These are phyloP conservation scores for Phytophthora chlamydospora DNA, from an alignment of 352 stramenopile genomes.

Conservation along the genomic window DNA sequence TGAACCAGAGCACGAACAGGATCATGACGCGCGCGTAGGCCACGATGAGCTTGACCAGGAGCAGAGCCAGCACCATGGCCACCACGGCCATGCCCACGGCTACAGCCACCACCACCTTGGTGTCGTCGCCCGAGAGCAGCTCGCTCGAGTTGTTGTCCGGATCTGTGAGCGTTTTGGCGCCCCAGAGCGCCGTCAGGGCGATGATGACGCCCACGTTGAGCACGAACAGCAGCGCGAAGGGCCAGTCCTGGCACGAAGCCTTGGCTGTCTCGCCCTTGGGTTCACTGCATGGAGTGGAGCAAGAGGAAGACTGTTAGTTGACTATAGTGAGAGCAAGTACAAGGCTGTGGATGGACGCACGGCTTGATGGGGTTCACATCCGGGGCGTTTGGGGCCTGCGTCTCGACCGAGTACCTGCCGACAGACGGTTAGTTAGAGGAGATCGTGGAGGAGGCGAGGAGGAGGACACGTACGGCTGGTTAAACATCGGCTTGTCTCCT, in stretches of 20 bases:
- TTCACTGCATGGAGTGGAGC: constrained; percentile 32
- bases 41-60: constrained; percentile 83
- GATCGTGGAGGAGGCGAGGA: neutral
- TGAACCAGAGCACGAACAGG: constrained; percentile 88
- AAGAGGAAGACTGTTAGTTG: neutral
- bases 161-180: constrained; percentile 65
- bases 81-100: constrained; percentile 61
- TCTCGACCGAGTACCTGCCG: constrained; percentile 45
- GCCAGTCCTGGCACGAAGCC: constrained; percentile 71
- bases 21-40: constrained; percentile 84
- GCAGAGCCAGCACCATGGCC: constrained; percentile 62
- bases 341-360: constrained; percentile 28
- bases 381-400: constrained; percentile 42
- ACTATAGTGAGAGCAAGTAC: neutral
- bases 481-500: constrained; percentile 28
- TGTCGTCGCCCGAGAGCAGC: constrained; percentile 60
- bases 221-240: constrained; percentile 82
- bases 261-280: constrained; percentile 27
- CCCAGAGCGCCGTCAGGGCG: constrained; percentile 67
- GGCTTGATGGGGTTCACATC: constrained; percentile 75
- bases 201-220: constrained; percentile 80
- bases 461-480: constrained; percentile 34
- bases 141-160: constrained; percentile 46
- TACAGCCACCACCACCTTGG: constrained; percentile 61
- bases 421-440: constrained; percentile 8